These are phyloP conservation scores for Syzygium grande DNA, from an alignment of 345 rosid species.

Conservation along the genomic window DNA sequence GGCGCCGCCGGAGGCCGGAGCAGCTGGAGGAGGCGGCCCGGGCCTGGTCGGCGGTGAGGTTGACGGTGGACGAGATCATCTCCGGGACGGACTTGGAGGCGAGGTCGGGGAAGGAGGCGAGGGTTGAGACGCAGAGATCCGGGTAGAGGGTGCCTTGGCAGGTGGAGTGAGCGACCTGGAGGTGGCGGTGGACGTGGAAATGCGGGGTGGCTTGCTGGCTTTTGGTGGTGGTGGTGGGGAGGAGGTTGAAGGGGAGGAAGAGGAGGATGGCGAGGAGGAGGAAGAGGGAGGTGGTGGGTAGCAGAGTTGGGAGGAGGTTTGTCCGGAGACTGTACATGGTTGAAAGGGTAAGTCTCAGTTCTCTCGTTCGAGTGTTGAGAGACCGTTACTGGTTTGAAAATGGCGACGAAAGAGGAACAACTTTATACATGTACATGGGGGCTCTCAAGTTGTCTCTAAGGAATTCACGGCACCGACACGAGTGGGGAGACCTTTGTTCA, in stretches of 20 bases:
- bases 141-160: neutral
- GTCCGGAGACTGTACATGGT: neutral
- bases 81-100: constrained; percentile 25
- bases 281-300: neutral
- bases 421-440: neutral
- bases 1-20: constrained; percentile 21
- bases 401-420: neutral
- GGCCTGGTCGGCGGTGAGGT: constrained; percentile 42
- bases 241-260: neutral
- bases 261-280: neutral
- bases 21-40: constrained; percentile 37
- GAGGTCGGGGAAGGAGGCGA: constrained; percentile 38
- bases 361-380: too few species aligned
- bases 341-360: neutral
- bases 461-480: too few species aligned
- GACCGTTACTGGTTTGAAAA: too few species aligned
- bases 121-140: constrained; percentile 57
- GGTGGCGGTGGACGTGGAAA: constrained; percentile 1
- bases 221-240: neutral
- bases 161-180: constrained; percentile 8
- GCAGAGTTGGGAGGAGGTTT: neutral
- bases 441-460: too few species aligned
- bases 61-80: constrained; percentile 41
- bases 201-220: neutral
- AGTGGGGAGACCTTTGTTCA: too few species aligned